Conservation (phyloP, 768 basidiomycete genomes). For the Pisolithus marmoratus region DNA sequence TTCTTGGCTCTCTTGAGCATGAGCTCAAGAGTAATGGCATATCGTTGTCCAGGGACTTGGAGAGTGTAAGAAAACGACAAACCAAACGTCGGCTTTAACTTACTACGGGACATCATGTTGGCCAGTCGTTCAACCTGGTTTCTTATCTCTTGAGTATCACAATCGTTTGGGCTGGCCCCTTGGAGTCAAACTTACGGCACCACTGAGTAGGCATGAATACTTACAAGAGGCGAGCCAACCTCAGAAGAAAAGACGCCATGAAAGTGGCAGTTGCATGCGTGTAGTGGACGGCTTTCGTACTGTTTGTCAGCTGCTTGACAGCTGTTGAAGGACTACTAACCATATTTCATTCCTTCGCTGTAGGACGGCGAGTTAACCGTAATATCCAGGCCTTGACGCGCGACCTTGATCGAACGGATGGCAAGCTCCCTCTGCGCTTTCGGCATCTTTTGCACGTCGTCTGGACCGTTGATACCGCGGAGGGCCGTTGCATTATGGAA, state of each 20-base stretch:
- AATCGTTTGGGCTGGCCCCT: conserved; percentile 68
- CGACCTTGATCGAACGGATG: conserved; percentile 77
- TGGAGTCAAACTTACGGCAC: neutral
- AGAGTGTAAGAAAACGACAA: conserved; percentile 6
- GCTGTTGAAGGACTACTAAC: conserved; percentile 35
- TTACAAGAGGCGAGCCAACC: conserved; percentile 83
- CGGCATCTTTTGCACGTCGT: conserved; percentile 84
- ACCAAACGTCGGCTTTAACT: conserved; percentile 17
- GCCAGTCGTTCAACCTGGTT: conserved; percentile 75
- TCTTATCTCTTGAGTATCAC: conserved; percentile 69
- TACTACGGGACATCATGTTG: conserved; percentile 72
- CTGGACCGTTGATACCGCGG: conserved; percentile 76
- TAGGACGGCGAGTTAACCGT: conserved; percentile 82
- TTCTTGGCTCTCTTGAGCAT: conserved; percentile 79
- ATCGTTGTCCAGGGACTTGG: conserved; percentile 87
- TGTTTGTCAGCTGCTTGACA: conserved; percentile 2
- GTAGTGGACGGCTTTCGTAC: conserved; percentile 68
- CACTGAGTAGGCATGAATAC: conserved; percentile 20
- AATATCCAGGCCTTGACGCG: conserved; percentile 74
- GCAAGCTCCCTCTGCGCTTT: conserved; percentile 73
- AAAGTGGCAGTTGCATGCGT: conserved; percentile 94
- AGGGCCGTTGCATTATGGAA: conserved; percentile 83
- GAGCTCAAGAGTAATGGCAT: conserved; percentile 82
- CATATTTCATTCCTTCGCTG: conserved; percentile 88
- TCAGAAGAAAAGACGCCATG: conserved; percentile 83